Percentiles rank a stretch among this genome's conserved stretches.
Conservation (phyloP, 345 rosid genomes). For the Eucalyptus viminalis region DNA sequence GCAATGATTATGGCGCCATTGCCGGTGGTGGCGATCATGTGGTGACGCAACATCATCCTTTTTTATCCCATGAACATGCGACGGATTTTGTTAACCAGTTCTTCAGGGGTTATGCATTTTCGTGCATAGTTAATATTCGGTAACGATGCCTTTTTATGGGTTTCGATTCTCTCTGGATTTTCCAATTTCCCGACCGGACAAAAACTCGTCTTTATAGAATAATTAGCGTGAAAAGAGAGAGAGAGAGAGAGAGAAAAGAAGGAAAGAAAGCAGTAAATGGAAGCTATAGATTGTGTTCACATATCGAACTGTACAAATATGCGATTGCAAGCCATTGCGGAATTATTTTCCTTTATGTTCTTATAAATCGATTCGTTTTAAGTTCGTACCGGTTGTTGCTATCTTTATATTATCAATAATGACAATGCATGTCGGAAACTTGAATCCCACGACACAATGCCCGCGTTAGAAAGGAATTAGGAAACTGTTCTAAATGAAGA, state of each 20-base stretch:
- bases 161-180: background rate
- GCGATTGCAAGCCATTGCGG: background rate
- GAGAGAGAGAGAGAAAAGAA: no score
- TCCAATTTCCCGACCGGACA: background rate
- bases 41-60: background rate
- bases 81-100: background rate
- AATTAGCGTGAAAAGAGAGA: background rate
- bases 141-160: background rate
- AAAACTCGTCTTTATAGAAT: background rate
- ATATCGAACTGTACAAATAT: background rate
- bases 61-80: background rate
- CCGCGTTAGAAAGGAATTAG: background rate
- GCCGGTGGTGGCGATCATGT: background rate
- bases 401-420: background rate
- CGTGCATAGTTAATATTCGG: background rate
- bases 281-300: background rate
- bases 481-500: background rate
- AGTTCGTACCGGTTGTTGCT: background rate
- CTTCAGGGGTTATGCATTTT: background rate
- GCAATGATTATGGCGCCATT: background rate
- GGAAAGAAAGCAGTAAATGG: background rate
- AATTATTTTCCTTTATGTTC: background rate
- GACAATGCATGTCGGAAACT: background rate
- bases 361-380: background rate
- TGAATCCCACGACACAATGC: background rate